Evolutionary conservation across 768 basidiomycete genomes (phyloP).

Genomic region (Mycena latifolia): DNA sequence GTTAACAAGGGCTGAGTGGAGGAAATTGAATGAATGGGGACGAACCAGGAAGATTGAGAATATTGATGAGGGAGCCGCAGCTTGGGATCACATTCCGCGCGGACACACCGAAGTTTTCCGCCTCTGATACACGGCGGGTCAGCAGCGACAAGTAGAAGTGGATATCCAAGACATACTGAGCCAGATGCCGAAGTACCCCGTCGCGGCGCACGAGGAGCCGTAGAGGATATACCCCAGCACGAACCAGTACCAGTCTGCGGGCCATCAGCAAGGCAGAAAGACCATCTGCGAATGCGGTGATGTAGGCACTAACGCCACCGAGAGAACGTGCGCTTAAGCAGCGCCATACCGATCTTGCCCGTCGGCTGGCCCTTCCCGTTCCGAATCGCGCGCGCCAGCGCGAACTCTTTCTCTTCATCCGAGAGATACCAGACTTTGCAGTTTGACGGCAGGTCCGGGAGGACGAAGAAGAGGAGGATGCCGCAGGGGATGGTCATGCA

Average conservation of each 20-base stretch:
- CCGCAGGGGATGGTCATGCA: constrained; percentile 44
- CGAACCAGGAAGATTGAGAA: constrained; percentile 39
- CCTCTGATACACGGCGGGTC: constrained; percentile 26
- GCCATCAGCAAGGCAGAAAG: too few relatives aligned
- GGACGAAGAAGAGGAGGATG: constrained; percentile 35
- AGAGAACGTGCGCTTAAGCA: constrained; percentile 39
- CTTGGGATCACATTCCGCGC: constrained; percentile 42
- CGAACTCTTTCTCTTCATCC: constrained; percentile 39
- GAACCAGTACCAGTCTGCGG: constrained; percentile 41
- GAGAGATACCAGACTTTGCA: constrained; percentile 42
- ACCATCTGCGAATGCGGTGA: too few relatives aligned
- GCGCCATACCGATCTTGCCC: constrained; percentile 35
- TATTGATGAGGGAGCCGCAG: constrained; percentile 39
- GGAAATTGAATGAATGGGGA: too few relatives aligned
- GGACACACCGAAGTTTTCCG: constrained; percentile 38
- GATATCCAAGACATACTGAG: constrained; percentile 35
- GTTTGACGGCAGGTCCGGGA: constrained; percentile 42
- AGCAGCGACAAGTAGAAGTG: too few relatives aligned
- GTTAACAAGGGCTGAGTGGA: background rate
- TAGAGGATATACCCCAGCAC: constrained; percentile 43
- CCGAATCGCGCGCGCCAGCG: constrained; percentile 36
- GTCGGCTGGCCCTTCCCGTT: constrained; percentile 38
- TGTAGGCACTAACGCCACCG: constrained; percentile 42
- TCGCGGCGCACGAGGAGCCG: constrained; percentile 38
- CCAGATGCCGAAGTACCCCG: constrained; percentile 42